These are phyloP conservation scores for Rhododendron williamsianum DNA, from an alignment of 148 eudicot species.

Conservation along the genomic window DNA sequence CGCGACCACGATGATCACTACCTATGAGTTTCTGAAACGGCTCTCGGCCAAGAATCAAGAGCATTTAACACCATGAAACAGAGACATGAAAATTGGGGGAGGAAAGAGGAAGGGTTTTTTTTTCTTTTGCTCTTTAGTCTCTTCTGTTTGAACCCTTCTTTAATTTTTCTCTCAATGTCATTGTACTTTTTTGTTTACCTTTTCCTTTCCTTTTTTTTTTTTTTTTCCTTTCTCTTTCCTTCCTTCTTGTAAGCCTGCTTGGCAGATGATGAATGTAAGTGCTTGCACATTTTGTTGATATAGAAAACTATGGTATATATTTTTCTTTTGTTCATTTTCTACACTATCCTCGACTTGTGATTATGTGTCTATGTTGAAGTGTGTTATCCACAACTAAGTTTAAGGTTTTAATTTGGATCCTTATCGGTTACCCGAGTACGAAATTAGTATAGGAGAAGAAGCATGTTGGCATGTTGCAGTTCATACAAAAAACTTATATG, in stretches of 20 bases:
- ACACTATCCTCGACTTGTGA: background rate
- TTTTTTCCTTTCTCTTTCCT: background rate
- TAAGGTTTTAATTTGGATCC: background rate
- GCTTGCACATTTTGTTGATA: conserved; percentile 13
- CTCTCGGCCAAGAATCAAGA: conserved; percentile 58
- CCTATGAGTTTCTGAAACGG: conserved; percentile 69
- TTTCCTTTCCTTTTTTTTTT: background rate
- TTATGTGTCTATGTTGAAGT: background rate
- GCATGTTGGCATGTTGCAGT: too few species aligned
- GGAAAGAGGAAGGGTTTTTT: background rate
- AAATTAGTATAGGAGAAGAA: too few species aligned
- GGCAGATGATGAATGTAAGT: conserved; percentile 15
- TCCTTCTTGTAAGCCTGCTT: background rate
- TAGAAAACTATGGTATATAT: background rate
- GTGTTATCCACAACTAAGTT: conserved; percentile 6
- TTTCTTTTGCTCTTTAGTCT: background rate
- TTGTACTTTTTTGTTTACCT: background rate
- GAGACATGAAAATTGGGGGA: background rate
- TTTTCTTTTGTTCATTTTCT: background rate
- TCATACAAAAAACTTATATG: too few species aligned
- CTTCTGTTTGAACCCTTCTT: conserved; percentile 6
- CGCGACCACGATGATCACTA: conserved; percentile 70
- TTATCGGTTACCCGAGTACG: too few species aligned
- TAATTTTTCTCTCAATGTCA: background rate
- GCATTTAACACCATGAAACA: conserved; percentile 24